Conservation (phyloP, 306 rosid species). For the Spatholobus suberectus region DNA sequence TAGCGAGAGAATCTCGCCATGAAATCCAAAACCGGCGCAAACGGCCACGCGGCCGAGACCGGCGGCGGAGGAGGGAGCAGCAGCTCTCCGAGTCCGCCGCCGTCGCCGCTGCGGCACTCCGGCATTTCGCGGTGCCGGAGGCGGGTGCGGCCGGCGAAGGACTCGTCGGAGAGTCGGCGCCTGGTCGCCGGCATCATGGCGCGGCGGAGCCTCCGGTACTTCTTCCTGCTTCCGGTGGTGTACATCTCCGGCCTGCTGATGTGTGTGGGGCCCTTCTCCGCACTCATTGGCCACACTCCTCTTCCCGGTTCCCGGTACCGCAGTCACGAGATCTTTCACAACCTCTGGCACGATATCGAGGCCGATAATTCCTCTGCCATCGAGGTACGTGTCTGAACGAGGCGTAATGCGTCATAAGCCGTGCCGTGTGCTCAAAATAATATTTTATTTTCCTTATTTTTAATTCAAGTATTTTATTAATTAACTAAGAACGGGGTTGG, state of each 20-base stretch:
- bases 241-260: conserved; percentile 83
- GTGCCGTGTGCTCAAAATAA: background rate
- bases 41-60: conserved; percentile 56
- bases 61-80: conserved; percentile 46
- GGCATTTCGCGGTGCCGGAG: conserved; percentile 59
- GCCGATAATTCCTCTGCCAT: conserved; percentile 76
- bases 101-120: conserved; percentile 72
- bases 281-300: conserved; percentile 62
- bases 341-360: conserved; percentile 66
- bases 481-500: background rate
- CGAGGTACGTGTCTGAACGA: conserved; percentile 54
- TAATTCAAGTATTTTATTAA: background rate
- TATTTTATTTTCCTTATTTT: background rate
- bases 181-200: conserved; percentile 57
- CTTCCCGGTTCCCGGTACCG: conserved; percentile 91
- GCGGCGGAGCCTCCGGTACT: conserved; percentile 76
- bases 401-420: background rate
- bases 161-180: conserved; percentile 42
- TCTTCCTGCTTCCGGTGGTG: conserved; percentile 75
- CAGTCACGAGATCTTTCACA: conserved; percentile 65
- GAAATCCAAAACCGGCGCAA: conserved; percentile 68
- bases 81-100: conserved; percentile 91
- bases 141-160: conserved; percentile 57
- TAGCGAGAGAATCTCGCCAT: conserved; percentile 39
- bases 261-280: conserved; percentile 89